Evolutionary conservation across 306 rosid species (phyloP).

Genomic region (Vigna unguiculata): DNA sequence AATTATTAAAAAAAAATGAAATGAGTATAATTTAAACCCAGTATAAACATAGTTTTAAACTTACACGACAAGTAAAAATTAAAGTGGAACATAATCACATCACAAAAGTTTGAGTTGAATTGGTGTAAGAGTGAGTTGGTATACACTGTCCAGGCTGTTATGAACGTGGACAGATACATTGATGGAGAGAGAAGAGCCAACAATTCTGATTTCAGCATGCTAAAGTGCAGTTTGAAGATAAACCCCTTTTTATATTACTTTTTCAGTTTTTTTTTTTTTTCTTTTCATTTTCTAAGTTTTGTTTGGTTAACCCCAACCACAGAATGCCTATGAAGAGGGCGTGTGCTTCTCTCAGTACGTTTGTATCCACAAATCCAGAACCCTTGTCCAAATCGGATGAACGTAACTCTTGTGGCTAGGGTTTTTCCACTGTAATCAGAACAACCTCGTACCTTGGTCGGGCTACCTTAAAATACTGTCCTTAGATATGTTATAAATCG

Average conservation of each 20-base stretch:
- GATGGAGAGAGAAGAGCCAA: neutral
- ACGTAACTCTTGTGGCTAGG: slow-evolving; percentile 2
- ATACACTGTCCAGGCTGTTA: neutral
- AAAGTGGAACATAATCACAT: neutral
- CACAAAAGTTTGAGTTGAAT: neutral
- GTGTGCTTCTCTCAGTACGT: neutral
- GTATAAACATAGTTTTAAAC: no score
- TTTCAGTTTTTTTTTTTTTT: neutral
- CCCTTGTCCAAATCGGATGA: neutral
- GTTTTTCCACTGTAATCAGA: neutral
- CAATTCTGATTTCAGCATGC: neutral
- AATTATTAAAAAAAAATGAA: no score
- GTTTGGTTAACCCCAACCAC: slow-evolving; percentile 17
- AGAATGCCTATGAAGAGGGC: neutral
- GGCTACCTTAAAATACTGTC: neutral
- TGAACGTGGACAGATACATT: slow-evolving; percentile 15
- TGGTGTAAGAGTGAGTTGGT: neutral
- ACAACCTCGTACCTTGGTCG: slow-evolving; percentile 26
- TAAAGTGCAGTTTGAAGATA: neutral
- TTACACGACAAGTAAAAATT: neutral
- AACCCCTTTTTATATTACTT: neutral
- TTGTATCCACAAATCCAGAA: neutral
- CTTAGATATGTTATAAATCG: neutral
- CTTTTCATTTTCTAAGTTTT: neutral
- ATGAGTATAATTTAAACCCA: no score